Percentiles rank a stretch among this genome's conserved stretches.
Conservation (phyloP, 2,329 filamentous ascomycete species). For the Fusarium brevicatenulatum region DNA sequence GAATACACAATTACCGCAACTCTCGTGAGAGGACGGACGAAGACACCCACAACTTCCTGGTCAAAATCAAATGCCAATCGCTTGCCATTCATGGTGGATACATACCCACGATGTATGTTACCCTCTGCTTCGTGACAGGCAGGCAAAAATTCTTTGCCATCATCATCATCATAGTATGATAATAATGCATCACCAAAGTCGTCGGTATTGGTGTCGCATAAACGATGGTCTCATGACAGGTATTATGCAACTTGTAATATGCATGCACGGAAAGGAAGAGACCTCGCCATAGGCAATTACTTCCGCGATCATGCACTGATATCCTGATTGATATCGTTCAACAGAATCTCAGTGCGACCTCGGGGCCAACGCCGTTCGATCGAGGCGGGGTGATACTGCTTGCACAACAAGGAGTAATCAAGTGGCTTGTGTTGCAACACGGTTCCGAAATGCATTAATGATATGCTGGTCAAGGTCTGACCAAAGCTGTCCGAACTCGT, state of each 20-base stretch:
- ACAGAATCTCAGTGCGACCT: conserved; percentile 30
- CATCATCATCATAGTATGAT: not conserved
- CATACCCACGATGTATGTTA: conserved; percentile 2
- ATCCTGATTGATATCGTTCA: conserved; percentile 5
- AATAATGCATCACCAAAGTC: not conserved
- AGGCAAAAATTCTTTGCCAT: not conserved
- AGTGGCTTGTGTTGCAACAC: conserved; percentile 4
- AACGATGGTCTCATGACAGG: conserved; percentile 9
- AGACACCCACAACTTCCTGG: not conserved
- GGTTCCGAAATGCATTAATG: not conserved
- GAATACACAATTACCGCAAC: not conserved
- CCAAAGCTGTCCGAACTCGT: not conserved
- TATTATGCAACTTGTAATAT: conserved; percentile 10
- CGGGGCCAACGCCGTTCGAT: conserved; percentile 27
- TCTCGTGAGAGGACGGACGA: not conserved
- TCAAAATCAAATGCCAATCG: not conserved
- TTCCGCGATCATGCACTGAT: conserved; percentile 20
- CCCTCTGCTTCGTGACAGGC: not conserved
- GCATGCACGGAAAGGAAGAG: conserved; percentile 4
- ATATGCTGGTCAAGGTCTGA: not conserved
- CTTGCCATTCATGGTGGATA: not conserved
- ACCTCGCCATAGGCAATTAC: conserved; percentile 1
- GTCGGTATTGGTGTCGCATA: not conserved
- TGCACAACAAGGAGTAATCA: conserved; percentile 1
- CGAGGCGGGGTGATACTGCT: conserved; percentile 21